Percentiles rank a stretch among this genome's conserved stretches.
Evolutionary conservation across 2,329 filamentous ascomycete genomes (phyloP).

Genomic region (Colletotrichum orchidophilum): DNA sequence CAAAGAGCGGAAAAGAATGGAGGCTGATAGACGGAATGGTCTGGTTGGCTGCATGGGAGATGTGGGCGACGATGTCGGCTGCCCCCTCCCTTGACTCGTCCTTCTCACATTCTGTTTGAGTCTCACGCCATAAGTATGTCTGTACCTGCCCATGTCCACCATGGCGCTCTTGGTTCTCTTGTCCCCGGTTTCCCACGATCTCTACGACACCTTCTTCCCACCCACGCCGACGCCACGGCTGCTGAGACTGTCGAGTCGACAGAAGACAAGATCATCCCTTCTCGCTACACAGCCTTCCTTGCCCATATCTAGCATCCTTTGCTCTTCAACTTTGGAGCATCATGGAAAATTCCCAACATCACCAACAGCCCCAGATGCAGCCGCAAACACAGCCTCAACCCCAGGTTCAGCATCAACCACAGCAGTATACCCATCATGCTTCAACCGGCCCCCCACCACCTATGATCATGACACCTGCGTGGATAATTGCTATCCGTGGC

Average conservation of each 20-base stretch:
- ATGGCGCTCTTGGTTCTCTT: neutral
- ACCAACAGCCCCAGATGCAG: neutral
- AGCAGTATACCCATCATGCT: neutral
- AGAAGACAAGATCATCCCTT: neutral
- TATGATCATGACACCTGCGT: slow-evolving; percentile 52
- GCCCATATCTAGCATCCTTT: too few relatives aligned
- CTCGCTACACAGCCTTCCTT: neutral
- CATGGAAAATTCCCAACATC: slow-evolving; percentile 18
- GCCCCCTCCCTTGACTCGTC: slow-evolving; percentile 21
- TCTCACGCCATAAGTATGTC: slow-evolving; percentile 24
- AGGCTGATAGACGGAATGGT: neutral
- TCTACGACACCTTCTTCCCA: neutral
- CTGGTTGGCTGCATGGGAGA: neutral
- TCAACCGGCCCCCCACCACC: neutral
- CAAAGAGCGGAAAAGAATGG: neutral
- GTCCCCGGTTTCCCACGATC: neutral
- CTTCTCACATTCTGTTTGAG: neutral
- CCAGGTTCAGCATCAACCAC: neutral
- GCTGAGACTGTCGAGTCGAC: neutral
- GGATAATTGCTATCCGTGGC: slow-evolving; percentile 53
- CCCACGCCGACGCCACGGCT: neutral
- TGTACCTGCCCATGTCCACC: neutral
- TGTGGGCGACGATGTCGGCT: neutral
- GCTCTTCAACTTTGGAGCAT: neutral
- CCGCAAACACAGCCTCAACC: neutral